Evolutionary conservation across 1,139 yeast genomes (phyloP).

Genomic region (Hyphopichia burtonii): DNA sequence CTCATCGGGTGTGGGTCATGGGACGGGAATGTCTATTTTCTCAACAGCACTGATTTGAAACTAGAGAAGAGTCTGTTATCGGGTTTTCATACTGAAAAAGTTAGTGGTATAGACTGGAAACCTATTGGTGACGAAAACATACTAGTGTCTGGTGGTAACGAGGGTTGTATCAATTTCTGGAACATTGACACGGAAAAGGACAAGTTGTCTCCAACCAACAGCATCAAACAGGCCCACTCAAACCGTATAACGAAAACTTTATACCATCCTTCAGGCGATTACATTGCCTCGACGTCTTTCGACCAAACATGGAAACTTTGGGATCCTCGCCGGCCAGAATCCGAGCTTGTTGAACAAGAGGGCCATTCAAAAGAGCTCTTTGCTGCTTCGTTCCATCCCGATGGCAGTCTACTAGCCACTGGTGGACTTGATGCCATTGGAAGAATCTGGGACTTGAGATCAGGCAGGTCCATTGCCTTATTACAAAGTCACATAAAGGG

Average conservation of each 20-base stretch:
- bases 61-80: constrained; percentile 22
- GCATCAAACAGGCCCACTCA: constrained; percentile 40
- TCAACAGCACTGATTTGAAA: constrained; percentile 41
- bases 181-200: constrained; percentile 9
- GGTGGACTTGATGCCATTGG: constrained; percentile 81
- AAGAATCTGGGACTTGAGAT: constrained; percentile 82
- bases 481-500: constrained; percentile 72
- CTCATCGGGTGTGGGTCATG: constrained; percentile 74
- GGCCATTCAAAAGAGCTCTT: constrained; percentile 83
- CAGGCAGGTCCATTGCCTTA: constrained; percentile 64
- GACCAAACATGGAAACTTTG: constrained; percentile 90
- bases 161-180: constrained; percentile 57
- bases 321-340: constrained; percentile 53
- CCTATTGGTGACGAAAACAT: constrained; percentile 9
- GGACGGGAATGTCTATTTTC: constrained; percentile 68
- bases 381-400: constrained; percentile 64
- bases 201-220: constrained; percentile 12
- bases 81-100: constrained; percentile 55
- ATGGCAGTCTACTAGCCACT: constrained; percentile 74
- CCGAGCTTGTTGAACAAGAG: constrained; percentile 56
- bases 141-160: constrained; percentile 63
- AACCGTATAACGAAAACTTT: constrained; percentile 62
- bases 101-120: constrained; percentile 71
- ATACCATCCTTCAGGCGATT: constrained; percentile 63
- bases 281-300: constrained; percentile 69